A percentile compares a stretch with the other conserved stretches of the same genome.
These are phyloP conservation scores for Trypanosoma mega DNA, from an alignment of 208 protist species.

Conservation along the genomic window DNA sequence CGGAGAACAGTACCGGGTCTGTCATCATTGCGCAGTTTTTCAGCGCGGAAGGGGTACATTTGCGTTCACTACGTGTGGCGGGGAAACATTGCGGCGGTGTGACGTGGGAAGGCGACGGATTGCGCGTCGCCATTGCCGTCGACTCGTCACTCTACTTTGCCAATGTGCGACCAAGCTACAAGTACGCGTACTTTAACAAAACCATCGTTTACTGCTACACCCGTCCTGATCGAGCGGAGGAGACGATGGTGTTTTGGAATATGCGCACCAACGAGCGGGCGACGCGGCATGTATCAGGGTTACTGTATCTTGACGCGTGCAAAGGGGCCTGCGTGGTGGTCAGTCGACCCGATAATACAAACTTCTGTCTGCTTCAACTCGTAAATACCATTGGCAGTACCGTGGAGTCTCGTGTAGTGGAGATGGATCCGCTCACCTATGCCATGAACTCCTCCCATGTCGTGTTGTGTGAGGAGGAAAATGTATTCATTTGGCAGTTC, in stretches of 20 bases:
- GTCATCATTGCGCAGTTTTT: slow-evolving; percentile 94
- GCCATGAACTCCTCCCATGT: slow-evolving; percentile 92
- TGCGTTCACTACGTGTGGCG: slow-evolving; percentile 90
- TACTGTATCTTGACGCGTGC: slow-evolving; percentile 72
- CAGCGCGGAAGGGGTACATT: slow-evolving; percentile 85
- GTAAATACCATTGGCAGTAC: slow-evolving; percentile 95
- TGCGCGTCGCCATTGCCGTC: slow-evolving; percentile 94
- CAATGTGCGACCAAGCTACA: slow-evolving; percentile 95
- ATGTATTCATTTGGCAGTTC: slow-evolving; percentile 96
- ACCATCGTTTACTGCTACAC: slow-evolving; percentile 93
- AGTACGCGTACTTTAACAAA: slow-evolving; percentile 93
- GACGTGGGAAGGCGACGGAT: slow-evolving; percentile 93
- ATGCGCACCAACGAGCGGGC: slow-evolving; percentile 88
- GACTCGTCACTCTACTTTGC: slow-evolving; percentile 97
- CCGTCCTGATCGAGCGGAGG: slow-evolving; percentile 88
- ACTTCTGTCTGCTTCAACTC: slow-evolving; percentile 85
- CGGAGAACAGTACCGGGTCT: slow-evolving; percentile 10
- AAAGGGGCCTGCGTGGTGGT: slow-evolving; percentile 91
- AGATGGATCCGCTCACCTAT: slow-evolving; percentile 87
- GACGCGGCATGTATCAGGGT: slow-evolving; percentile 87
- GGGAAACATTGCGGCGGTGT: slow-evolving; percentile 85
- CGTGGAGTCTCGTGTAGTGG: slow-evolving; percentile 90
- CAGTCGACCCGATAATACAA: slow-evolving; percentile 54
- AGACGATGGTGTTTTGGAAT: slow-evolving; percentile 96
- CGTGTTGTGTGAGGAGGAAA: slow-evolving; percentile 88